Base-by-base conservation (phyloP, 345 rosid species). In the Eucalyptus curtisii region DNA sequence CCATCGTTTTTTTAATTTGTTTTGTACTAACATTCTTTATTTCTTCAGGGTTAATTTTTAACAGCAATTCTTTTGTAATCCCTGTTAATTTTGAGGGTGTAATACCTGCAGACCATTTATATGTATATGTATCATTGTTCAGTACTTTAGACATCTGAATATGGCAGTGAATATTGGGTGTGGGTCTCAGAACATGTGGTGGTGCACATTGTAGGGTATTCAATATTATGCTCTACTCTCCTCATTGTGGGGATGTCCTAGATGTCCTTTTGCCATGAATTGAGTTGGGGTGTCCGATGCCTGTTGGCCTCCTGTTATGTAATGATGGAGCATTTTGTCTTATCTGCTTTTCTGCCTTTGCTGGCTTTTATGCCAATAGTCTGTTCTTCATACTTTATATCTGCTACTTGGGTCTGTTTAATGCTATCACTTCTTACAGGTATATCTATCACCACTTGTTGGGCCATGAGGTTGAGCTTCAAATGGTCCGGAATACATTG, bases 401-500 rank as follows among this genome's bases (percentile, higher is more conserved):
- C 42, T 53, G 48, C 37, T 25, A 53, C n/a, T 12, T 59, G 40
- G 49, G 37, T 76, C 42, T 42, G 37, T 89, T 68, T 76, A 61
- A 55, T 84, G 81, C 76, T 27, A 89, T 45, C 59, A 59, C 88
- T 79, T 25, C 64, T 53, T 90, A 92, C 92, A 98, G 99, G 90
- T 98, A 96, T 91, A 98, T 97, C 85, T 97, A 97, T 91, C 99
- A 98, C 89, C 99, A 98, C 92, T 90, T 98, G 90, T 90, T 98
- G 93, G 99, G 99, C 86, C 99, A 98, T 89, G 99, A 98, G 89
- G 99, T 98, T 91, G 99, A 98, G 95, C 95, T 92, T 90, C 99
- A 98, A 92, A 96, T 95, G 94, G 98, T 98, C 89, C 97, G 99
- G 44, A 98, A 95, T 91, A 87, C 99, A 10, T 90, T 97, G 88